Base-by-base conservation (phyloP, 805 yeast genomes). In the Debaryomyces prosopidis region DNA sequence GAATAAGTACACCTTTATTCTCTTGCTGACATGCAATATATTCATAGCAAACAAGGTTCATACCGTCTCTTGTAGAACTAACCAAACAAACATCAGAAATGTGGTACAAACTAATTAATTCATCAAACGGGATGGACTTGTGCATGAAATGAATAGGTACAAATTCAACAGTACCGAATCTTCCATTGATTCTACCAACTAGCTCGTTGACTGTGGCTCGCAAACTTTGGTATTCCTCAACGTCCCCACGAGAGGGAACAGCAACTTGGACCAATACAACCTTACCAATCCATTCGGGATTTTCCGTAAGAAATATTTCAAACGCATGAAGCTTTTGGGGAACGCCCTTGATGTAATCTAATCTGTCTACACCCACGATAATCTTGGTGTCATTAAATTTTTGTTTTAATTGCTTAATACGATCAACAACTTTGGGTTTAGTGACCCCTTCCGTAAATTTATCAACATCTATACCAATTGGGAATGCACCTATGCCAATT, bases 211-310 rank as follows among this genome's bases (percentile, higher is more conserved):
- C 98, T 7, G 89, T 90, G 1, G 97, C 89, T 48, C 99, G 79
- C 53, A 94, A 71, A 53, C 88, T 85, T 62, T 94, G 98, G 65
- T 94, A 95, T 64, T 95, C 99, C 67, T 95, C 99, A 18, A 94
- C 99, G 57, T 92, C 99, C 36, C 96, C 97, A 57, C 99, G 79
- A 15, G 96, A 87, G 3, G 99, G 99, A 16, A 94, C 97, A 0
- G 99, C 99, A 30, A 94, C 92, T 67, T 94, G 99, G 7, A 94
- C 92, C 41, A 94, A 72, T 2, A 94, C 91, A 5, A 91, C 97
- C 66, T 94, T 94, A 9, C 99, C 99, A 30, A 91, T 88, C 96
- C 97, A 94, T 66, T 92, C 97, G 0, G 99, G 99, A 64, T 94
- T 96, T 56, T 89, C 95, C 36, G 83, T 82, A 40, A 94, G 69